phyloP scores from a whole-genome alignment of 208 protist genomes.

The Porcisia deanei region DNA sequence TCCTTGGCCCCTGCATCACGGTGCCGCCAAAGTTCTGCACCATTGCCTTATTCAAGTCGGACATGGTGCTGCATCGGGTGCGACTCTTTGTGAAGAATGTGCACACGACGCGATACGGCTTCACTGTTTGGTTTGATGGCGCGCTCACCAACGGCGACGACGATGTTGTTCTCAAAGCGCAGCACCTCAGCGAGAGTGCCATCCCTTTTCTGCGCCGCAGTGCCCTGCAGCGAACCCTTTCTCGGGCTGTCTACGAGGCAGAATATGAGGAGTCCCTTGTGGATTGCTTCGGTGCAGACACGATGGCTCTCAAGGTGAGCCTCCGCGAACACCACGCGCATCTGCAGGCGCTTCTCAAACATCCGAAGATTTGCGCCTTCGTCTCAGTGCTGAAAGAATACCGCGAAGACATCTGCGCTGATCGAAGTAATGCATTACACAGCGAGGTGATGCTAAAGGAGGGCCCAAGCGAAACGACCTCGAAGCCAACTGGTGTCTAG shows the following conservation, averaged over 20 bases:
- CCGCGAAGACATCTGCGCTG: slow-evolving; percentile 31
- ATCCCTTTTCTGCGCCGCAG: slow-evolving; percentile 40
- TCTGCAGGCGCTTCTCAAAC: slow-evolving; percentile 32
- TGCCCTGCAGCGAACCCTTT: slow-evolving; percentile 46
- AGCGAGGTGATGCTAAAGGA: not conserved
- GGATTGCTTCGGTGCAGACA: slow-evolving; percentile 45
- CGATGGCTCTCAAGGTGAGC: slow-evolving; percentile 22
- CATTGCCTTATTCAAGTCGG: slow-evolving; percentile 44
- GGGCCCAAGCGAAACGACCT: not conserved
- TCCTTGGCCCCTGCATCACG: slow-evolving; percentile 32
- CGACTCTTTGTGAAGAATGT: slow-evolving; percentile 17
- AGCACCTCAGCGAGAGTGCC: slow-evolving; percentile 30
- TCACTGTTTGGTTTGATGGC: slow-evolving; percentile 66
- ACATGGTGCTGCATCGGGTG: slow-evolving; percentile 45
- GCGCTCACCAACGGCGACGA: slow-evolving; percentile 41
- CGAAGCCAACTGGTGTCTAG: not conserved
- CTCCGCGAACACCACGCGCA: slow-evolving; percentile 43
- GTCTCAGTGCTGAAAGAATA: slow-evolving; percentile 26
- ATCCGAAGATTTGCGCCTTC: slow-evolving; percentile 28
- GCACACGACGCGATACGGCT: slow-evolving; percentile 39
- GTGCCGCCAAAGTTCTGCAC: slow-evolving; percentile 44
- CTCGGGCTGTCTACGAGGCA: slow-evolving; percentile 40
- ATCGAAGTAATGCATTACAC: not conserved
- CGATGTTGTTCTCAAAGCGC: slow-evolving; percentile 36
- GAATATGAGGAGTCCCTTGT: slow-evolving; percentile 40